Evolutionary conservation across 345 rosid genomes (phyloP).

Genomic region (Syzygium grande): DNA sequence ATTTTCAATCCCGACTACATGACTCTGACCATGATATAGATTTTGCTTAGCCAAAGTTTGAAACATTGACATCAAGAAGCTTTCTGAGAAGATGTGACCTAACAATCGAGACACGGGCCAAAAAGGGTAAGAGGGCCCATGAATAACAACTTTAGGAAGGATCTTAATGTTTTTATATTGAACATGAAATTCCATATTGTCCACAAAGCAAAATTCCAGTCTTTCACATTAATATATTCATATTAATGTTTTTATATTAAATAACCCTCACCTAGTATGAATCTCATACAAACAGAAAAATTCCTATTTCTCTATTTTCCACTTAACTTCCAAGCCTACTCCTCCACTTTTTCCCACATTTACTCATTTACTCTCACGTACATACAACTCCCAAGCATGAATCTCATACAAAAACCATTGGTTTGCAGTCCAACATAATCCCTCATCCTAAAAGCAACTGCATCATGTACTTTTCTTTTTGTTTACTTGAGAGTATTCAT

Average conservation of each 20-base stretch:
- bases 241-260: neutral
- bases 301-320: too few species aligned
- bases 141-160: neutral
- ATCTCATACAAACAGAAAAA: too few species aligned
- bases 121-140: neutral
- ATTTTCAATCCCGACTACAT: constrained; percentile 79
- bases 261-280: too few species aligned
- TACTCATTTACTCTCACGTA: neutral
- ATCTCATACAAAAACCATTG: neutral
- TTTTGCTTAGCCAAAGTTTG: neutral
- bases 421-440: neutral
- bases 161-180: neutral
- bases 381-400: neutral
- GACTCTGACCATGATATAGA: constrained; percentile 39
- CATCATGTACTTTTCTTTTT: neutral
- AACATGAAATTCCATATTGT: neutral
- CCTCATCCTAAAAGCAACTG: neutral
- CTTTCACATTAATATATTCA: neutral
- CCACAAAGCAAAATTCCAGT: neutral
- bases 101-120: neutral
- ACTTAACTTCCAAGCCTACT: too few species aligned
- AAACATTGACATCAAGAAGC: neutral
- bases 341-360: neutral
- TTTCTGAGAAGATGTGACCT: neutral
- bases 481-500: neutral